phyloP scores from a whole-genome alignment of 2,329 filamentous ascomycete species.

The Aspergillus sp. region DNA sequence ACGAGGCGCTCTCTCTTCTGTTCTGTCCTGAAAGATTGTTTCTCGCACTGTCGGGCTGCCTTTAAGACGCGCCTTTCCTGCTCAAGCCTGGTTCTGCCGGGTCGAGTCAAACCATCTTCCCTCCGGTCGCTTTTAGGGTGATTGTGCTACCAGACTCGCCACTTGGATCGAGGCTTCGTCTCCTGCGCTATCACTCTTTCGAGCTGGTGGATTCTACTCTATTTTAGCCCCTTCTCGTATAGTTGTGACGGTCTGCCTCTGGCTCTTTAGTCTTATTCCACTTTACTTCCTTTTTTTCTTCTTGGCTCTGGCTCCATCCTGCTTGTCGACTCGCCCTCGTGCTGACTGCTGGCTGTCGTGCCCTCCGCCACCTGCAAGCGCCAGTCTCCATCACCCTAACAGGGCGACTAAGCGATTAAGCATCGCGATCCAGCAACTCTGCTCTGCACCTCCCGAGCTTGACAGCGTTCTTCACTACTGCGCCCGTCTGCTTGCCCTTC shows the following conservation, averaged over 20 bases:
- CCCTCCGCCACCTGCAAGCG: slow-evolving; percentile 39
- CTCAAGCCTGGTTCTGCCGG: slow-evolving; percentile 28
- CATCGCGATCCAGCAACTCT: slow-evolving; percentile 29
- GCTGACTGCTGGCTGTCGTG: slow-evolving; percentile 20
- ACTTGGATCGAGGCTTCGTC: slow-evolving; percentile 26
- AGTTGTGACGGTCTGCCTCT: slow-evolving; percentile 17
- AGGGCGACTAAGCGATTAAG: slow-evolving; percentile 41
- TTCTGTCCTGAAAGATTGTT: slow-evolving; percentile 10
- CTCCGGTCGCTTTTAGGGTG: slow-evolving; percentile 28
- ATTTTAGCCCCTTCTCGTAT: slow-evolving; percentile 16
- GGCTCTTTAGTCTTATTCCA: slow-evolving; percentile 15
- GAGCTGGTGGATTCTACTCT: slow-evolving; percentile 23
- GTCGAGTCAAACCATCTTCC: slow-evolving; percentile 26
- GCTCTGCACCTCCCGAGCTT: slow-evolving; percentile 3
- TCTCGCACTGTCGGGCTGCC: slow-evolving; percentile 18
- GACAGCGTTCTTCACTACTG: slow-evolving; percentile 3
- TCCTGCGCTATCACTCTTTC: slow-evolving; percentile 25
- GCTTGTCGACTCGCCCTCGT: slow-evolving; percentile 26
- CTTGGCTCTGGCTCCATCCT: not conserved
- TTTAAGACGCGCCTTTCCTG: slow-evolving; percentile 30
- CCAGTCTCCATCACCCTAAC: slow-evolving; percentile 36
- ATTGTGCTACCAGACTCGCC: slow-evolving; percentile 24
- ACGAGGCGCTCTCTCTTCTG: slow-evolving; percentile 33
- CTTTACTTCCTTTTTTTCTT: slow-evolving; percentile 6
- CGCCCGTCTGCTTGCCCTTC: slow-evolving; percentile 15